phyloP scores from a whole-genome alignment of 2,329 filamentous ascomycete genomes.

The Paecilomyces variotii region DNA sequence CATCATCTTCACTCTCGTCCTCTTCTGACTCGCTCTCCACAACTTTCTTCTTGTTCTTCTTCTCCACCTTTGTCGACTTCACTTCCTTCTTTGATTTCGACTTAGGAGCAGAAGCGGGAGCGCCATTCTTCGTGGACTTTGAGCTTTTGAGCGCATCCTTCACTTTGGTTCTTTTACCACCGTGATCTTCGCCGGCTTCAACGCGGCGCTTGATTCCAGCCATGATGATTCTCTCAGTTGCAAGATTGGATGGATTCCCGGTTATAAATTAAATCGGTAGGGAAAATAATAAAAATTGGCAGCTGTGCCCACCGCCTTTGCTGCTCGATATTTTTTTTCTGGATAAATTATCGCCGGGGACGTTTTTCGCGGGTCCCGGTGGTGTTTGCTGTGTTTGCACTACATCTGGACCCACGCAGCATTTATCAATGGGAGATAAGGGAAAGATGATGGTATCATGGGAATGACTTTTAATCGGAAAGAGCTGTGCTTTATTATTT shows the following conservation, averaged over 20 bases:
- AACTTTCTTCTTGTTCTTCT: conserved; percentile 27
- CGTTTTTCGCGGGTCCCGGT: conserved; percentile 16
- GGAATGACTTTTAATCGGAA: neutral
- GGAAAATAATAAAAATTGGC: conserved; percentile 9
- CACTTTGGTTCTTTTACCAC: conserved; percentile 34
- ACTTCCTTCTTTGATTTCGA: conserved; percentile 19
- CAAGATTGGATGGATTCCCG: neutral
- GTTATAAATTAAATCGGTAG: conserved; percentile 7
- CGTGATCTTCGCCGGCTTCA: conserved; percentile 29
- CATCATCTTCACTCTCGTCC: conserved; percentile 27
- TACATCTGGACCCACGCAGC: conserved; percentile 18
- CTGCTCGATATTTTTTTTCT: conserved; percentile 21
- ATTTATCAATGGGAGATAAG: neutral
- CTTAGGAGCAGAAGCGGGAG: conserved; percentile 5
- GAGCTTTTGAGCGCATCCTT: conserved; percentile 15
- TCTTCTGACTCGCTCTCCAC: conserved; percentile 32
- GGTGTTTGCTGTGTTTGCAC: conserved; percentile 24
- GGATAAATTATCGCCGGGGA: conserved; percentile 17
- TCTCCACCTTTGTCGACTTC: conserved; percentile 21
- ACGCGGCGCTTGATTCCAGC: conserved; percentile 35
- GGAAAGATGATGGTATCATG: neutral
- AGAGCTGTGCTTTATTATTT: neutral
- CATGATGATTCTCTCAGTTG: conserved; percentile 17
- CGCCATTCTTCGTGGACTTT: conserved; percentile 6
- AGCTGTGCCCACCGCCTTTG: neutral